A percentile compares a stretch with the other conserved stretches of the same genome.
phyloP scores from a whole-genome alignment of 2,329 filamentous ascomycete genomes.

The Didymella glomerata region DNA sequence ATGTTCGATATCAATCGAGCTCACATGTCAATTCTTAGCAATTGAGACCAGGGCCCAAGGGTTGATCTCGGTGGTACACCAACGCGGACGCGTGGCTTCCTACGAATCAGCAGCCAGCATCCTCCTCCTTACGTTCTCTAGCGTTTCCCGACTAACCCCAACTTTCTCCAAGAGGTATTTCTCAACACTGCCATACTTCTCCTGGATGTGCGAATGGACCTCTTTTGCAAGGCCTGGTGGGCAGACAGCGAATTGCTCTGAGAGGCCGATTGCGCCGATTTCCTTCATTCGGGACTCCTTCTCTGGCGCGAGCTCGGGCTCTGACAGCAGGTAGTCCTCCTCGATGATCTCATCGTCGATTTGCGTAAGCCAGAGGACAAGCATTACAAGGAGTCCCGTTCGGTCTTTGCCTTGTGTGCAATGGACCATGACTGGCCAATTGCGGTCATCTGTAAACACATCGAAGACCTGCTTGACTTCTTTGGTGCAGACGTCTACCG shows the following conservation, averaged over 20 bases:
- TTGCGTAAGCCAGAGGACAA: slow-evolving; percentile 71
- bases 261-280: slow-evolving; percentile 74
- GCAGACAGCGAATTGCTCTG: slow-evolving; percentile 72
- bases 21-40: not conserved
- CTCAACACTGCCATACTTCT: slow-evolving; percentile 71
- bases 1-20: not conserved
- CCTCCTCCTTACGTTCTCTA: slow-evolving; percentile 46
- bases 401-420: slow-evolving; percentile 92
- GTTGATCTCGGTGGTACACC: slow-evolving; percentile 17
- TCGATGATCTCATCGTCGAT: slow-evolving; percentile 68
- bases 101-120: slow-evolving; percentile 36
- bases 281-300: slow-evolving; percentile 71
- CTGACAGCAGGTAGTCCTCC: slow-evolving; percentile 75
- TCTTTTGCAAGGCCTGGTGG: slow-evolving; percentile 69
- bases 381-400: slow-evolving; percentile 74
- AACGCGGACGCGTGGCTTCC: slow-evolving; percentile 15
- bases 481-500: slow-evolving; percentile 70
- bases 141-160: slow-evolving; percentile 57
- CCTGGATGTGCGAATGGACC: slow-evolving; percentile 66
- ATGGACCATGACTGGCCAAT: slow-evolving; percentile 75
- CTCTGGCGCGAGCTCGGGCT: slow-evolving; percentile 67
- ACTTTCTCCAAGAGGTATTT: slow-evolving; percentile 71
- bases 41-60: slow-evolving; percentile 1
- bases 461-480: slow-evolving; percentile 67
- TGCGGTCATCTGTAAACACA: slow-evolving; percentile 57